Evolutionary conservation across 2,329 filamentous ascomycete species (phyloP).

Genomic region (Trichophyton rubrum): DNA sequence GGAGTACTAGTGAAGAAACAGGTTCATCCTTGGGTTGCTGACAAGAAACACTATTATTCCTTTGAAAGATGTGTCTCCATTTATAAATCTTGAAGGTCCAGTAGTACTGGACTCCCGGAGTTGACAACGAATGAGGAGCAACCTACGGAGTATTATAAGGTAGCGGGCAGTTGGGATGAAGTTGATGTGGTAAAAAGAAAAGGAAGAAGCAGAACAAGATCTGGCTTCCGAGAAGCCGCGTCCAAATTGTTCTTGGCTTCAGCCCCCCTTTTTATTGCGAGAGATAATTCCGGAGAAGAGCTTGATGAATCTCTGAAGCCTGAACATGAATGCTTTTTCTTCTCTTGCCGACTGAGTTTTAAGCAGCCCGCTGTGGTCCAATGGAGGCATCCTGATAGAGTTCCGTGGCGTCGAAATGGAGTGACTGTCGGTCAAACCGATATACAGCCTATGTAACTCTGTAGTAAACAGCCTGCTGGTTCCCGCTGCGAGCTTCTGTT

Average conservation of each 20-base stretch:
- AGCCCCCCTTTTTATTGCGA: constrained; percentile 1
- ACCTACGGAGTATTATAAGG: background rate
- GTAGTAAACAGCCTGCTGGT: background rate
- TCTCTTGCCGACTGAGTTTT: background rate
- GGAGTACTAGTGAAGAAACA: background rate
- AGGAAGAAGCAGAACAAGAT: background rate
- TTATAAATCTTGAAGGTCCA: background rate
- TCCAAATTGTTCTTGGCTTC: background rate
- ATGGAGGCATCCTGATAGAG: constrained; percentile 1
- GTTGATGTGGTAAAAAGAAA: background rate
- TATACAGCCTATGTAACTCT: background rate
- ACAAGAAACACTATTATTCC: background rate
- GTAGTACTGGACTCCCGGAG: background rate
- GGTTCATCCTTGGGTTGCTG: background rate
- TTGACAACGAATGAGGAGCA: background rate
- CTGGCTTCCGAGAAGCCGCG: background rate
- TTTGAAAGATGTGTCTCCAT: no score
- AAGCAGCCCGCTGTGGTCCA: background rate
- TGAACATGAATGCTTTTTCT: background rate
- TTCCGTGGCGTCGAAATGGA: background rate
- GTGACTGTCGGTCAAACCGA: background rate
- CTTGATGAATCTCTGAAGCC: background rate
- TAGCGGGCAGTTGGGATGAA: background rate
- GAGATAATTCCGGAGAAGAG: background rate
- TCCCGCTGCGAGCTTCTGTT: background rate